phyloP scores from a whole-genome alignment of 169 alveolate genomes.

The Plasmodium falciparum region DNA sequence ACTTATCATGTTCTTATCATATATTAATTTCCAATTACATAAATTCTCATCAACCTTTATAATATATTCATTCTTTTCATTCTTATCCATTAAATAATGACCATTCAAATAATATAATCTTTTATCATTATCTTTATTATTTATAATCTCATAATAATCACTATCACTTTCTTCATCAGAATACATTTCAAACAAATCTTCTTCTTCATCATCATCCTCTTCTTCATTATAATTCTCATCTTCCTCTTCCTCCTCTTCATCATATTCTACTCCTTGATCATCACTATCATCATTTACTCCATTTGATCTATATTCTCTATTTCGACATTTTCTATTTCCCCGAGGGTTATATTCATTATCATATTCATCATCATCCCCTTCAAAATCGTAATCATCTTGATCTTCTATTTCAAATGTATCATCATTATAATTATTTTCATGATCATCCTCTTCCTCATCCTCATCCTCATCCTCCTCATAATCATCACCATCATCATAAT shows the following conservation, averaged over 20 bases:
- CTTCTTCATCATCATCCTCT: constrained; percentile 27
- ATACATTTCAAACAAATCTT: neutral
- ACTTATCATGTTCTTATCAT: constrained; percentile 55
- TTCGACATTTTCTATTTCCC: neutral
- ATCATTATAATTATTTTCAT: constrained; percentile 8
- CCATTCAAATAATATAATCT: constrained; percentile 42
- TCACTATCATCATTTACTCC: constrained; percentile 11
- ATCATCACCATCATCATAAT: constrained; percentile 29
- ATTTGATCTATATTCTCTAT: neutral
- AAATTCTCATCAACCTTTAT: constrained; percentile 58
- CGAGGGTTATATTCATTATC: neutral
- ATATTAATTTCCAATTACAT: constrained; percentile 60
- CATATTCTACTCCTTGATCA: constrained; percentile 1
- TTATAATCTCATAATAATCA: constrained; percentile 26
- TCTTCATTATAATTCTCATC: neutral
- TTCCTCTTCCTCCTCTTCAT: constrained; percentile 3
- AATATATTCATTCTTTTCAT: constrained; percentile 26
- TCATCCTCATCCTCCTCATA: constrained; percentile 32
- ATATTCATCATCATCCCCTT: constrained; percentile 4
- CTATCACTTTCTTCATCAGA: constrained; percentile 26
- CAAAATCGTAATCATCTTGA: constrained; percentile 13
- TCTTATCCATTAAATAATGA: constrained; percentile 62
- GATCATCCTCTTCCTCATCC: neutral
- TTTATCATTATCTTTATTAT: constrained; percentile 22
- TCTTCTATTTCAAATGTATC: neutral